Base-by-base conservation (phyloP, 2,329 filamentous ascomycete species). In the Claviceps fusiformis region DNA sequence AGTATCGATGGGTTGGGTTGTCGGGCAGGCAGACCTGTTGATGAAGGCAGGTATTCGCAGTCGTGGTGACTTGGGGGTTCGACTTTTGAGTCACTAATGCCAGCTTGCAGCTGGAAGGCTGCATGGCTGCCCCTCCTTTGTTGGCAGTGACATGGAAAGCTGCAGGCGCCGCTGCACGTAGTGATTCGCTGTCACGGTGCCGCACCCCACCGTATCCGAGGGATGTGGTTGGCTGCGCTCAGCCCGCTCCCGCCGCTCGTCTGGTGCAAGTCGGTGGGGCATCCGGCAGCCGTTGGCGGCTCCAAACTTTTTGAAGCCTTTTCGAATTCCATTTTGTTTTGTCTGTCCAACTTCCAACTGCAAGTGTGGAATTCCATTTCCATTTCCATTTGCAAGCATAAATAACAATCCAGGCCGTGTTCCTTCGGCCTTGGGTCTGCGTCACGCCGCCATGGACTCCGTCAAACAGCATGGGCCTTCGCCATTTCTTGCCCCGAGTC, bases 401-500 rank as follows among this genome's bases (percentile, higher is more conserved):
- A 3, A 53, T 3, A 41, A 37, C 37, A n/a, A 19, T 6, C 8
- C 33, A 53, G 43, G 15, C 43, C 47, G 51, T 27, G 17, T 52
- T 46, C 9, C n/a, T 2, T 2, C 27, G 17, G 37, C n/a, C 11
- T 13, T 13, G 8, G 35, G 49, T 17, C 11, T 7, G 37, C 49
- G 13, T 51, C 3, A 15, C 19, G n/a, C 35, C 10, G 17, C 35
- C 10, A 39, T 54, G 52, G 43, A 51, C 39, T 41, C 27, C 24
- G 15, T 19, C 43, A 43, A 31, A 29, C 15, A 35, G 15, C 39
- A 39, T 29, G 51, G 54, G 44, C 63, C 68, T 2, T 95, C 91
- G 10, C 86, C 90, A 0, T 97, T 98, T 62, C 78, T 97, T 44
- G 80, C 86, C 54, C 83, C 87, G 0, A 82, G 84, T 17, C 65